These are phyloP conservation scores for Cytospora piceicola DNA, from an alignment of 2,329 filamentous ascomycete species.

Conservation along the genomic window DNA sequence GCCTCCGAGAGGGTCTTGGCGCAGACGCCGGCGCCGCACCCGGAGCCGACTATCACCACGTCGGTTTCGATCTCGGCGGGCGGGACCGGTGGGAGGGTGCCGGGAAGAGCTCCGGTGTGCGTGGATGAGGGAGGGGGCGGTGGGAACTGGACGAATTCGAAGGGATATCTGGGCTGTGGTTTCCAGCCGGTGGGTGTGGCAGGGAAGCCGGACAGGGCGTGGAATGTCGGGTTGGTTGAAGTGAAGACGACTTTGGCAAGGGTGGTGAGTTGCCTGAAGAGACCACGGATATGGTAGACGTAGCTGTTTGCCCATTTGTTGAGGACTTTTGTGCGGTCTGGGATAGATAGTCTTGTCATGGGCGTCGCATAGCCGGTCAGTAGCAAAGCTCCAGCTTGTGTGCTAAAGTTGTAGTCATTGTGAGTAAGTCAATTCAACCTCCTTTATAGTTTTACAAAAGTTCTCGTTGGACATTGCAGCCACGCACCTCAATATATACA, in stretches of 20 bases:
- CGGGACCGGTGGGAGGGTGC: not conserved
- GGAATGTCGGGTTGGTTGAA: slow-evolving; percentile 49
- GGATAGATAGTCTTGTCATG: slow-evolving; percentile 23
- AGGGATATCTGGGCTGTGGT: slow-evolving; percentile 21
- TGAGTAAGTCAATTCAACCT: not conserved
- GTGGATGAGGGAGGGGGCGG: not conserved
- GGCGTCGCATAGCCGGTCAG: slow-evolving; percentile 28
- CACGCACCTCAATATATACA: slow-evolving; percentile 31
- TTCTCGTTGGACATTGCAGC: not conserved
- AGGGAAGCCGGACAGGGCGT: slow-evolving; percentile 46
- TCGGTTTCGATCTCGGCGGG: slow-evolving; percentile 27
- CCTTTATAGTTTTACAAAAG: too few species aligned
- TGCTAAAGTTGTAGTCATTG: not conserved
- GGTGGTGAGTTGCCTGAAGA: slow-evolving; percentile 49
- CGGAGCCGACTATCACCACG: slow-evolving; percentile 31
- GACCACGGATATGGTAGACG: slow-evolving; percentile 49
- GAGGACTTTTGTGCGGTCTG: slow-evolving; percentile 40
- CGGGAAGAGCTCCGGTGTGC: not conserved
- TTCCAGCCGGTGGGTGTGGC: slow-evolving; percentile 33
- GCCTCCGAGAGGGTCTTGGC: slow-evolving; percentile 29
- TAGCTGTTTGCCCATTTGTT: slow-evolving; percentile 51
- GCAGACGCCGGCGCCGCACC: slow-evolving; percentile 32
- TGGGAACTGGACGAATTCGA: slow-evolving; percentile 27
- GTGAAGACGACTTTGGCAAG: slow-evolving; percentile 51
- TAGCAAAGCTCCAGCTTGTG: slow-evolving; percentile 20